phyloP scores from a whole-genome alignment of 768 basidiomycete species.

The Suillus subluteus region DNA sequence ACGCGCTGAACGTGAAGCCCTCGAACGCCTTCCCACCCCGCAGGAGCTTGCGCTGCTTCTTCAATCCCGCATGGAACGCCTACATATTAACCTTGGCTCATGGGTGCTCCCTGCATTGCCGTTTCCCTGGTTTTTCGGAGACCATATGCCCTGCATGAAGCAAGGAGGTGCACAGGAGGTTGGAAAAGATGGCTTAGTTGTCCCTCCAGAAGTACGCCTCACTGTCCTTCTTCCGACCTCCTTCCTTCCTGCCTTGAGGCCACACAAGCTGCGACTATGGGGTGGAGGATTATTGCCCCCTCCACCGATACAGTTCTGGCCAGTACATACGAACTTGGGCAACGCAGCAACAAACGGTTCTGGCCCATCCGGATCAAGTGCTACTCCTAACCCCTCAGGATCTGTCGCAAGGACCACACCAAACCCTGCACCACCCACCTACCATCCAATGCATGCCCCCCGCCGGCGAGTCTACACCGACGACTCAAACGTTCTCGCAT shows the following conservation, averaged over 20 bases:
- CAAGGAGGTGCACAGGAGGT: conserved; percentile 26
- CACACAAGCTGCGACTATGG: conserved; percentile 64
- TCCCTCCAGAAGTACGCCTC: conserved; percentile 38
- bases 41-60: conserved; percentile 36
- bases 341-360: neutral
- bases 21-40: conserved; percentile 36
- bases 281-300: conserved; percentile 60
- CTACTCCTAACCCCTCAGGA: conserved; percentile 12
- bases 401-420: neutral
- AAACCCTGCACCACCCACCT: conserved; percentile 19
- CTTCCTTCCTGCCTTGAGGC: conserved; percentile 59
- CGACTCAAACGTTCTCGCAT: conserved; percentile 73
- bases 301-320: conserved; percentile 35
- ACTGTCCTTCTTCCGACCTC: conserved; percentile 63
- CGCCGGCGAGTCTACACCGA: conserved; percentile 73
- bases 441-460: conserved; percentile 29
- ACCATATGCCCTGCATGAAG: conserved; percentile 33
- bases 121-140: conserved; percentile 39
- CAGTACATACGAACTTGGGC: conserved; percentile 13
- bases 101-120: conserved; percentile 35
- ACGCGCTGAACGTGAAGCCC: conserved; percentile 6
- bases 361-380: conserved; percentile 25
- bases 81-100: conserved; percentile 32
- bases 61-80: conserved; percentile 32
- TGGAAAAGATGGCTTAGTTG: conserved; percentile 18